A percentile compares a stretch with the other conserved stretches of the same genome.
phyloP scores from a whole-genome alignment of 176 grass and related monocot species.

The barley (Hordeum vulgare) region DNA sequence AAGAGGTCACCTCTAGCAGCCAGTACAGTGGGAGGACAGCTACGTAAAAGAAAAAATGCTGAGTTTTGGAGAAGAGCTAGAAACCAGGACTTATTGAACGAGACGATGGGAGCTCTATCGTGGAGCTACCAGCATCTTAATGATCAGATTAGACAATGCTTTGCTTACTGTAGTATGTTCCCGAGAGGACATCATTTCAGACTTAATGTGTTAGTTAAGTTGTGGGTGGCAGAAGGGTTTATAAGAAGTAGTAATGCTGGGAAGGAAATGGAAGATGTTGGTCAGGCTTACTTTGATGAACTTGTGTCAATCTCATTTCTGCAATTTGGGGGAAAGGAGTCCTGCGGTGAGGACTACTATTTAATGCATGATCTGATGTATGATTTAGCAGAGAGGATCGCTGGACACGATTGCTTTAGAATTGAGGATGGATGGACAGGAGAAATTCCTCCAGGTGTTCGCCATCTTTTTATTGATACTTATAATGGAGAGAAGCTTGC shows the following conservation, averaged over 20 bases:
- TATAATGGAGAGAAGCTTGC: too few relatives aligned
- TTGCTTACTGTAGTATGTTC: conserved; percentile 32
- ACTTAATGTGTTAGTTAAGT: neutral
- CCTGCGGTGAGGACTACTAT: neutral
- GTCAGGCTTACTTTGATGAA: neutral
- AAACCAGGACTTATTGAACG: neutral
- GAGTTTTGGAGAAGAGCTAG: too few relatives aligned
- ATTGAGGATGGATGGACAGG: neutral
- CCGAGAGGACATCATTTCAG: neutral
- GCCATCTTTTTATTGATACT: too few relatives aligned
- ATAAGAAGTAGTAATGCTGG: neutral
- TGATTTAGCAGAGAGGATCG: conserved; percentile 16
- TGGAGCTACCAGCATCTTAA: conserved; percentile 36
- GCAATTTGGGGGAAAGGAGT: neutral
- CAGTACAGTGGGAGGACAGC: neutral
- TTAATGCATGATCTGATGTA: conserved; percentile 26
- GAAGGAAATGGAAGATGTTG: conserved; percentile 17
- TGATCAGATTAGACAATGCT: conserved; percentile 18
- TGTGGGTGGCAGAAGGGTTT: conserved; percentile 46
- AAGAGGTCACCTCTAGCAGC: neutral
- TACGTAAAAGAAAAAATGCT: neutral
- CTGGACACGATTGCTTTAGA: conserved; percentile 8
- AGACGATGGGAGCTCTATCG: neutral
- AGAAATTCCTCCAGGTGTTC: neutral
- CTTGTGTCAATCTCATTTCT: conserved; percentile 31